phyloP scores from a whole-genome alignment of 2,329 filamentous ascomycete genomes.

The Fusarium equiseti region DNA sequence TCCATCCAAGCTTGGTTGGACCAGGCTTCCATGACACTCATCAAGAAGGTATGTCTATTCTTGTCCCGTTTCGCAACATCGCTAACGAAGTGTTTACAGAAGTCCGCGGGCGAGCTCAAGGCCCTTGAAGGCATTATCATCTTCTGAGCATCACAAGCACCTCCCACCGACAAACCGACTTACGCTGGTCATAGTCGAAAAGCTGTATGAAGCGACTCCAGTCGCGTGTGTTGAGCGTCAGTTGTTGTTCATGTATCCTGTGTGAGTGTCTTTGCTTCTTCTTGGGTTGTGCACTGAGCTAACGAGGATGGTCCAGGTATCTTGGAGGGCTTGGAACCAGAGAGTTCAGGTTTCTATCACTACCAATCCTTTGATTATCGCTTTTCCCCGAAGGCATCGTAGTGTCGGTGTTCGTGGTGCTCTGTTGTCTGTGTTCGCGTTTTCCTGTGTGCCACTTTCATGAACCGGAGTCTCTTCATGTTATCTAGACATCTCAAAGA shows the following conservation, averaged over 20 bases:
- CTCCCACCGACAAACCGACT: too few relatives aligned
- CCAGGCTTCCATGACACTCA: neutral
- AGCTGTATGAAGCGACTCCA: neutral
- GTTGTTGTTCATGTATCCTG: neutral
- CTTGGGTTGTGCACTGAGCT: neutral
- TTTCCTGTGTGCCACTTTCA: accelerated
- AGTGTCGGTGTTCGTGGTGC: neutral
- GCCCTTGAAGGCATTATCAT: neutral
- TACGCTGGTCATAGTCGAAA: neutral
- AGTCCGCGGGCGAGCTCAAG: neutral
- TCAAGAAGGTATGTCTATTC: neutral
- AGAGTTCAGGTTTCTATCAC: neutral
- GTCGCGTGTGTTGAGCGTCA: neutral
- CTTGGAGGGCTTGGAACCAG: neutral
- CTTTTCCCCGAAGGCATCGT: accelerated
- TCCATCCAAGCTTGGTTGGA: neutral
- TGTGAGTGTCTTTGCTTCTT: neutral
- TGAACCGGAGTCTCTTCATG: neutral
- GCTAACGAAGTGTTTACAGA: neutral
- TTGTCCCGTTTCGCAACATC: neutral
- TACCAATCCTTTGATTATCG: too few relatives aligned
- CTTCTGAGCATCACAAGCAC: neutral
- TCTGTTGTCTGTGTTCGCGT: accelerated
- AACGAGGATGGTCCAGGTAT: neutral
- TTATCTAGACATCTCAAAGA: neutral